Evolutionary conservation across 2,329 filamentous ascomycete species (phyloP).

Genomic region (Beauveria brongniartii): DNA sequence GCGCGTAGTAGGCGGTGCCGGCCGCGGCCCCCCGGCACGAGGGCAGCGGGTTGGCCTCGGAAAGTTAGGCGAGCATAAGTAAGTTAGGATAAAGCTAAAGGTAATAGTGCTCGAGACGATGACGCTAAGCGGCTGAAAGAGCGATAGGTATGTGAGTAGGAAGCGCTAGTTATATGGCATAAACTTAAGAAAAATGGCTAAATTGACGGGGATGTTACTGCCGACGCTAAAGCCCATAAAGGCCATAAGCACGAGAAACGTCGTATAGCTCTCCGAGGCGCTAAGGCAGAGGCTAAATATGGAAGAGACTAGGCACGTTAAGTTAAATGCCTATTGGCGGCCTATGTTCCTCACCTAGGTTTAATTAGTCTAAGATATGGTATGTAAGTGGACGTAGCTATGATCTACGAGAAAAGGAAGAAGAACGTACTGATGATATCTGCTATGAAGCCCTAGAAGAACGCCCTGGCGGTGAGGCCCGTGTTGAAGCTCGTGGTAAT

Average conservation of each 20-base stretch:
- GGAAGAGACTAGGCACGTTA: constrained; percentile 45
- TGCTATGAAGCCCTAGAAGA: constrained; percentile 47
- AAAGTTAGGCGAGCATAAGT: constrained; percentile 44
- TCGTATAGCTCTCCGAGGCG: constrained; percentile 38
- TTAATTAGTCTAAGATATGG: not conserved
- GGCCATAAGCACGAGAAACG: constrained; percentile 44
- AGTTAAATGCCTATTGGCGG: constrained; percentile 48
- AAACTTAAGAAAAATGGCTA: constrained; percentile 47
- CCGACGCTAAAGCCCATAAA: constrained; percentile 45
- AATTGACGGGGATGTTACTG: constrained; percentile 48
- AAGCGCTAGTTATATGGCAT: constrained; percentile 42
- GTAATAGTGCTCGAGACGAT: constrained; percentile 42
- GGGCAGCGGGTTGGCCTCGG: constrained; percentile 29
- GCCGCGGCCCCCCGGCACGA: constrained; percentile 32
- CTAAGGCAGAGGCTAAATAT: constrained; percentile 46
- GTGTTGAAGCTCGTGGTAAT: constrained; percentile 46
- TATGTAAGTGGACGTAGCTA: too few relatives aligned
- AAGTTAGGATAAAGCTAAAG: constrained; percentile 43
- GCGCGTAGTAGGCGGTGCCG: constrained; percentile 26
- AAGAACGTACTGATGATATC: constrained; percentile 34
- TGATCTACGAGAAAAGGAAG: too few relatives aligned
- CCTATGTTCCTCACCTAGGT: constrained; percentile 18
- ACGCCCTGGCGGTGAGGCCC: constrained; percentile 46
- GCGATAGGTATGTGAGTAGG: constrained; percentile 41
- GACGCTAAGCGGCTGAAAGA: constrained; percentile 49